phyloP scores from a whole-genome alignment of 805 yeast genomes.

The Diddensiella caesifluorescens region DNA sequence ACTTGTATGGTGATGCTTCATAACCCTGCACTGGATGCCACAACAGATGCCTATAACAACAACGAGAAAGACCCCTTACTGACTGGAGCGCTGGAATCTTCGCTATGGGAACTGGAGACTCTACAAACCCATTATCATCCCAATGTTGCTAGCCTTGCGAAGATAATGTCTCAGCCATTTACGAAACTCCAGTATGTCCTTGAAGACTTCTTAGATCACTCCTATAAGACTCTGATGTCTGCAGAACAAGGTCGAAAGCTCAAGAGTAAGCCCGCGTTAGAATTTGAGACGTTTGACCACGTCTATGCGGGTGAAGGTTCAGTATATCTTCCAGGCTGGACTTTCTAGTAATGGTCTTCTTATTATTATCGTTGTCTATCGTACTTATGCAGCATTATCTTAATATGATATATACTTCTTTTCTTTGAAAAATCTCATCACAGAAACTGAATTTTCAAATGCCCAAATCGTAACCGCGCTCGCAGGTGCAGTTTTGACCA shows the following conservation, averaged over 20 bases:
- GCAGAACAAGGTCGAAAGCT: conserved; percentile 40
- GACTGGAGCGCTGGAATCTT: conserved; percentile 76
- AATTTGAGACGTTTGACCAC: conserved; percentile 38
- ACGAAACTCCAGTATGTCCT: conserved; percentile 78
- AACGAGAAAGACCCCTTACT: conserved; percentile 66
- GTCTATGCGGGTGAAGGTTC: conserved; percentile 16
- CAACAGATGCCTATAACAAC: conserved; percentile 61
- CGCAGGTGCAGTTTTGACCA: conserved; percentile 72
- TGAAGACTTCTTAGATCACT: conserved; percentile 94
- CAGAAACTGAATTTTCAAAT: conserved; percentile 41
- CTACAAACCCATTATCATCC: conserved; percentile 87
- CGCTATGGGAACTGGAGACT: conserved; percentile 88
- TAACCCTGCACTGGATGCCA: conserved; percentile 25
- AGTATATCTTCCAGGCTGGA: conserved; percentile 18
- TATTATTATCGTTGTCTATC: conserved; percentile 4
- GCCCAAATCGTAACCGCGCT: conserved; percentile 59
- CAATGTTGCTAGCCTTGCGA: conserved; percentile 86
- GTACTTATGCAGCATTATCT: neutral
- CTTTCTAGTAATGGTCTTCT: conserved; percentile 10
- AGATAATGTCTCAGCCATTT: conserved; percentile 84
- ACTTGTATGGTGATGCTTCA: conserved; percentile 89
- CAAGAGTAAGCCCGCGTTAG: conserved; percentile 55
- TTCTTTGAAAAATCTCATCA: conserved; percentile 10
- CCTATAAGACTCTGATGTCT: conserved; percentile 60
- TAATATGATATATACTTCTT: conserved; percentile 6